phyloP scores from a whole-genome alignment of 768 basidiomycete species.

The Dentipellis fragilis region DNA sequence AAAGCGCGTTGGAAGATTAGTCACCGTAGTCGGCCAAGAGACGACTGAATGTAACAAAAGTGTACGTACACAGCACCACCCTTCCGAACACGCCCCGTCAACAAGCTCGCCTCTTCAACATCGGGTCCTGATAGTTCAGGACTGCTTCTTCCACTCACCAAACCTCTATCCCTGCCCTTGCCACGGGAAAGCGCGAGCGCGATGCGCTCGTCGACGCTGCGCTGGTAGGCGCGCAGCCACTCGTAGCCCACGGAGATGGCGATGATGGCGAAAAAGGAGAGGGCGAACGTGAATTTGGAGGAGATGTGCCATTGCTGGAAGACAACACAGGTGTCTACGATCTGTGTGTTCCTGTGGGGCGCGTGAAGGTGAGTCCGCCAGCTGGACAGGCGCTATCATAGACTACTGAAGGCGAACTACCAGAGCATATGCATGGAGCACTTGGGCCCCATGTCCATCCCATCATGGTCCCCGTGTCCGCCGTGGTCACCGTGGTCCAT shows the following conservation, averaged over 20 bases:
- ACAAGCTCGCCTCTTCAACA: conserved; percentile 44
- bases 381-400: neutral
- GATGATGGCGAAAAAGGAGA: conserved; percentile 59
- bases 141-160: conserved; percentile 30
- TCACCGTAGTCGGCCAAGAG: neutral
- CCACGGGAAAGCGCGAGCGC: conserved; percentile 36
- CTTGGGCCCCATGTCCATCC: conserved; percentile 34
- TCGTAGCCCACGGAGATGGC: conserved; percentile 69
- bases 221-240: conserved; percentile 60
- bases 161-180: conserved; percentile 34
- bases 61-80: conserved; percentile 32
- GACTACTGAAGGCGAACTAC: conserved; percentile 21
- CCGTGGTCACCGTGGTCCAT: conserved; percentile 34
- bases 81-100: conserved; percentile 38
- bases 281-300: conserved; percentile 42
- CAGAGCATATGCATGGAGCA: conserved; percentile 83
- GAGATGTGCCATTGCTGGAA: conserved; percentile 71
- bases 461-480: conserved; percentile 27
- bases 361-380: neutral
- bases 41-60: neutral
- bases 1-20: neutral
- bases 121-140: conserved; percentile 26
- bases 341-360: conserved; percentile 56
- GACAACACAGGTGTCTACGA: conserved; percentile 74
- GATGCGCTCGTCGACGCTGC: conserved; percentile 47